Conservation (phyloP, 176 grass and related monocot species). For the Panicum miliaceum region DNA sequence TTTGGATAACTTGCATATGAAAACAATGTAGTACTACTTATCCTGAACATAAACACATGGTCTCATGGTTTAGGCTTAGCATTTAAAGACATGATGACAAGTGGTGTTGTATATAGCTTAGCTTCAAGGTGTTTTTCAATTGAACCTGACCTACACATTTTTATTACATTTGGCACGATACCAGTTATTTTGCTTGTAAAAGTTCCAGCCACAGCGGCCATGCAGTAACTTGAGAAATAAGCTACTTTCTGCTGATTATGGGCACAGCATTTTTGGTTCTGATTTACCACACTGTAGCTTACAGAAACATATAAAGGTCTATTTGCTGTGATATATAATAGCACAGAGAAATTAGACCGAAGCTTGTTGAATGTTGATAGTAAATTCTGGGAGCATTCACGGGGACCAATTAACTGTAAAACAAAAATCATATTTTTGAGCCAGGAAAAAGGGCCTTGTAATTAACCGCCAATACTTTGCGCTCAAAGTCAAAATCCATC, state of each 20-base stretch:
- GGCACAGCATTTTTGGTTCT: not conserved
- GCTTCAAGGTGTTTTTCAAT: not conserved
- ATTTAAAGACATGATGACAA: not conserved
- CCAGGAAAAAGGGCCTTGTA: not conserved
- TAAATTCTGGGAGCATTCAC: not conserved
- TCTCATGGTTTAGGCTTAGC: not conserved
- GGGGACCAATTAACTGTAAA: not conserved
- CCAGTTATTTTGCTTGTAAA: not conserved
- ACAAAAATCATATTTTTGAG: not conserved
- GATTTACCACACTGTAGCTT: not conserved
- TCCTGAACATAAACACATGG: not conserved
- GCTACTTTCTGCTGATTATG: not conserved
- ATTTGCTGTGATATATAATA: not conserved
- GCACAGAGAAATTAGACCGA: not conserved
- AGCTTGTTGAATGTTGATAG: not conserved
- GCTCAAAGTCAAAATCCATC: slow-evolving; percentile 38
- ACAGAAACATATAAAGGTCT: not conserved
- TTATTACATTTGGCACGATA: not conserved
- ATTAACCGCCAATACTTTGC: slow-evolving; percentile 28
- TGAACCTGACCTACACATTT: not conserved
- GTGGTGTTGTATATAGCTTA: not conserved
- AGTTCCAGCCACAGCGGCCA: not conserved
- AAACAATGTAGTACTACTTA: not conserved
- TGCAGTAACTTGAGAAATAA: not conserved
- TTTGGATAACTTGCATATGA: slow-evolving; percentile 17